These are phyloP conservation scores for Pseudogymnoascus sp. DNA, from an alignment of 2,329 filamentous ascomycete species.

Conservation along the genomic window DNA sequence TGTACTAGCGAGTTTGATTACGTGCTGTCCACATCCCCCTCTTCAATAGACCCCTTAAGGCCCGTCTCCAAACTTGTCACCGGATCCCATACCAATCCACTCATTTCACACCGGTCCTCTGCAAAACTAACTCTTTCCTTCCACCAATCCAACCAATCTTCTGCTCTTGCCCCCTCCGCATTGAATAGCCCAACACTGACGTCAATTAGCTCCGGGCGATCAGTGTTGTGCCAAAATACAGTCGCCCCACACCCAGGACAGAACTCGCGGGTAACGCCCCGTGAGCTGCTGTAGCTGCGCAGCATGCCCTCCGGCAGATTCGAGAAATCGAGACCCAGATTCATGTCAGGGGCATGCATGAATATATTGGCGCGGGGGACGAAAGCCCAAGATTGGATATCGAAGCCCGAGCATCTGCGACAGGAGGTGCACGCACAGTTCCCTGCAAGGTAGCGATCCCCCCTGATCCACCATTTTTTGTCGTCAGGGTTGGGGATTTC, in stretches of 20 bases:
- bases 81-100: neutral
- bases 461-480: slow-evolving; percentile 15
- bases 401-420: slow-evolving; percentile 51
- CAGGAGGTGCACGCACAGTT: slow-evolving; percentile 57
- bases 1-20: too few relatives aligned
- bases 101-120: slow-evolving; percentile 13
- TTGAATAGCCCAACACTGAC: slow-evolving; percentile 54
- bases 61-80: neutral
- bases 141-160: slow-evolving; percentile 57
- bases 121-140: slow-evolving; percentile 49
- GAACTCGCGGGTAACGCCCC: slow-evolving; percentile 51
- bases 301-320: slow-evolving; percentile 37
- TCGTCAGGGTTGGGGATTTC: slow-evolving; percentile 35
- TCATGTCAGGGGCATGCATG: slow-evolving; percentile 30
- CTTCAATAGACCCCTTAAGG: neutral
- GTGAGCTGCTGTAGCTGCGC: slow-evolving; percentile 46
- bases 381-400: slow-evolving; percentile 61
- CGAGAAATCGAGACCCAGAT: neutral
- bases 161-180: slow-evolving; percentile 46
- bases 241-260: slow-evolving; percentile 56
- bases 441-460: slow-evolving; percentile 44
- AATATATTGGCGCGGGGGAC: slow-evolving; percentile 52
- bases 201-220: slow-evolving; percentile 50
- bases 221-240: slow-evolving; percentile 52
- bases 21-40: too few relatives aligned